phyloP scores from a whole-genome alignment of 2,329 filamentous ascomycete species.

The Alternaria alternata region DNA sequence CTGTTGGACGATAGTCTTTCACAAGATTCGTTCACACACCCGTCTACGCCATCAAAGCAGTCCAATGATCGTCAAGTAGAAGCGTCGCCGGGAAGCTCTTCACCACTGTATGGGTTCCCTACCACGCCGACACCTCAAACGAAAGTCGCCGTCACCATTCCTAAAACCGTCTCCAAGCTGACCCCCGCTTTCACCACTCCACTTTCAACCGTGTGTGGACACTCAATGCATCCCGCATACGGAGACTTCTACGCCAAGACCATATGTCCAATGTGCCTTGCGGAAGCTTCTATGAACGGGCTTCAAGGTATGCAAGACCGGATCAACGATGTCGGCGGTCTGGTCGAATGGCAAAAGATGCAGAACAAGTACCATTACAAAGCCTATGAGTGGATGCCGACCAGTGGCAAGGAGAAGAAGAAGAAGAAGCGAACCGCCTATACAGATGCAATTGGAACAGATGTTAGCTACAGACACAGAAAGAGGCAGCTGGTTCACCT shows the following conservation, averaged over 20 bases:
- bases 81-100: background rate
- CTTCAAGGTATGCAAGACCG: background rate
- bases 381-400: background rate
- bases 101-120: background rate
- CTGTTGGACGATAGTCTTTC: background rate
- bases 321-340: background rate
- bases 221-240: slow-evolving; percentile 1
- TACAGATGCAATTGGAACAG: background rate
- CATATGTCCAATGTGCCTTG: background rate
- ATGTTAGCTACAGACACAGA: background rate
- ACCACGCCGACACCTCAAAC: background rate
- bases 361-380: background rate
- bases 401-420: background rate
- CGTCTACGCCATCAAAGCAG: background rate
- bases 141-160: background rate
- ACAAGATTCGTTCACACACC: background rate
- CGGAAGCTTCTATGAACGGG: background rate
- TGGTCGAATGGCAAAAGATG: background rate
- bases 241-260: background rate
- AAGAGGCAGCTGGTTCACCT: background rate
- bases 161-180: background rate
- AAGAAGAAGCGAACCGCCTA: background rate
- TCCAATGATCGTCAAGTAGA: background rate
- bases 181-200: background rate
- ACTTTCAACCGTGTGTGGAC: background rate